Conservation (phyloP, 2,329 filamentous ascomycete genomes). For the Aureobasidium sp. region DNA sequence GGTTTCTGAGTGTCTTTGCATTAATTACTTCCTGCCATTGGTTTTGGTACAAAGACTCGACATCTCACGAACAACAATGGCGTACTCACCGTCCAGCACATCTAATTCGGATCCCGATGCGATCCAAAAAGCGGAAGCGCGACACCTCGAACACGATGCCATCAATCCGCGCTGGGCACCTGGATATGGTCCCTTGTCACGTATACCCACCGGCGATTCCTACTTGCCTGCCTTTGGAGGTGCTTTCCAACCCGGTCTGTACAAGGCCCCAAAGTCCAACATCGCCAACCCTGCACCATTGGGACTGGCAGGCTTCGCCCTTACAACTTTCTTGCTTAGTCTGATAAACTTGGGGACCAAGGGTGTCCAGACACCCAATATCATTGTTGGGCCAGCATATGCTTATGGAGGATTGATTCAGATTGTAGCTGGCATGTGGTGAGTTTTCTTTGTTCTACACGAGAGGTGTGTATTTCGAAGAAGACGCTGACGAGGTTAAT, state of each 20-base stretch:
- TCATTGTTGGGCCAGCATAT: conserved; percentile 61
- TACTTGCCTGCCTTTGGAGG: conserved; percentile 57
- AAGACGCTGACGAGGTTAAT: not conserved
- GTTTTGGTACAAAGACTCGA: not conserved
- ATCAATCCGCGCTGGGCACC: not conserved
- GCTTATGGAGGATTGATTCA: conserved; percentile 74
- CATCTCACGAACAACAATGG: not conserved
- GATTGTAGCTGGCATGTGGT: conserved; percentile 81
- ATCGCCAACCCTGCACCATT: conserved; percentile 75
- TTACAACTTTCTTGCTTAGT: conserved; percentile 75
- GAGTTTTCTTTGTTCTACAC: conserved; percentile 17
- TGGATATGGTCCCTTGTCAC: conserved; percentile 35
- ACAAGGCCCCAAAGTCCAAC: conserved; percentile 48
- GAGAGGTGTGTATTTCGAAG: not conserved
- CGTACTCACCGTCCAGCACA: not conserved
- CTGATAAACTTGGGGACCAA: conserved; percentile 62
- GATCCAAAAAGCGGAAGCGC: not conserved
- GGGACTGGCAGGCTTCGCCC: conserved; percentile 68
- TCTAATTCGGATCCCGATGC: not conserved
- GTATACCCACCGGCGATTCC: conserved; percentile 32
- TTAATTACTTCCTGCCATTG: not conserved
- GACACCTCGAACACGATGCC: not conserved
- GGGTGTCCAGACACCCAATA: conserved; percentile 51
- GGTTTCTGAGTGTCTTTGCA: not conserved
- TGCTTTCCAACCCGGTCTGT: conserved; percentile 63